These are phyloP conservation scores for Saturnispora dispora DNA, from an alignment of 805 yeast species.

Conservation along the genomic window DNA sequence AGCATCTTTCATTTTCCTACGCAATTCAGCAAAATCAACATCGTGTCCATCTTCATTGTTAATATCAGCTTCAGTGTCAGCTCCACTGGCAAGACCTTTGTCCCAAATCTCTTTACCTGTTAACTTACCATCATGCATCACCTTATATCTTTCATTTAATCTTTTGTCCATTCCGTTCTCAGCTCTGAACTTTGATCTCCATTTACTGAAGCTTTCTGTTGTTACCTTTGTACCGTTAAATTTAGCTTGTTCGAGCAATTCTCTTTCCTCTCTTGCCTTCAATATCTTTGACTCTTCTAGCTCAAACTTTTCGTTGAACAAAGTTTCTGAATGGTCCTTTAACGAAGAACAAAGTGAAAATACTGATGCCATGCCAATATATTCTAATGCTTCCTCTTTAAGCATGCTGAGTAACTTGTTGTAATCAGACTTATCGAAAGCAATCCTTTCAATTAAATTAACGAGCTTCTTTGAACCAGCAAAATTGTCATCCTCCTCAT, in stretches of 20 bases:
- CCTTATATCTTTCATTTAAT: conserved; percentile 39
- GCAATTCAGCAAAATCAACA: conserved; percentile 12
- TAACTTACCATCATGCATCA: conserved; percentile 65
- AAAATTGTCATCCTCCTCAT: conserved; percentile 35
- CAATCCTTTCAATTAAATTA: conserved; percentile 48
- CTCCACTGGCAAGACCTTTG: conserved; percentile 72
- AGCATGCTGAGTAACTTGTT: conserved; percentile 31
- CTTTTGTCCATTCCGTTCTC: conserved; percentile 65
- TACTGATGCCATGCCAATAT: conserved; percentile 85
- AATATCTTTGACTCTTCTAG: conserved; percentile 50
- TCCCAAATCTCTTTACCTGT: conserved; percentile 90
- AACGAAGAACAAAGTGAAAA: conserved; percentile 69
- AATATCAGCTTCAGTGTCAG: conserved; percentile 36
- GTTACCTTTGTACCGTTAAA: conserved; percentile 90
- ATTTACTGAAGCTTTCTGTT: conserved; percentile 53
- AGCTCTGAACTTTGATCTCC: conserved; percentile 66
- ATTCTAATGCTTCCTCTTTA: conserved; percentile 58
- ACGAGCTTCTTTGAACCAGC: conserved; percentile 33
- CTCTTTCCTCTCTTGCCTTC: conserved; percentile 49
- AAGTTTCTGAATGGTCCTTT: conserved; percentile 71
- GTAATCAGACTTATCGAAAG: conserved; percentile 43
- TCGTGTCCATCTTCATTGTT: conserved; percentile 22
- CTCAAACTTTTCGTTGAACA: conserved; percentile 51
- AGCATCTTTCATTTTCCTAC: conserved; percentile 12
- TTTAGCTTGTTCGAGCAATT: conserved; percentile 78